Percentiles rank a stretch among this genome's conserved stretches.
Evolutionary conservation across 2,329 filamentous ascomycete genomes (phyloP).

Genomic region (Aspergillus novofumigatus): DNA sequence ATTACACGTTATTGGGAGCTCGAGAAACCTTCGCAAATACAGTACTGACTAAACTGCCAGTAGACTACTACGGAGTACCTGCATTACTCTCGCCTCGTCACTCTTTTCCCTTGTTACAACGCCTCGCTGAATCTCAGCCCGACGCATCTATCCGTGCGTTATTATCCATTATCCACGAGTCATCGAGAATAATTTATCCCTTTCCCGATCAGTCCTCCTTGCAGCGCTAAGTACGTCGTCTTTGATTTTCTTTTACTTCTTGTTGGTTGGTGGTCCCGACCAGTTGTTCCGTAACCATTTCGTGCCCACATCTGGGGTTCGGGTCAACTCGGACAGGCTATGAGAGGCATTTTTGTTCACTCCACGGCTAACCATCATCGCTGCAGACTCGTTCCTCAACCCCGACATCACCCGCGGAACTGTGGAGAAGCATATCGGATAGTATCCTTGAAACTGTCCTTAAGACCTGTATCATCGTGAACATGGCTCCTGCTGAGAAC

Average conservation of each 20-base stretch:
- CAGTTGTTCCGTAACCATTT: constrained; percentile 21
- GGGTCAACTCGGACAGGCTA: constrained; percentile 29
- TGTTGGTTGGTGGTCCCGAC: constrained; percentile 17
- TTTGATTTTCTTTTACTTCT: constrained; percentile 10
- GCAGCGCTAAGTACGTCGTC: neutral
- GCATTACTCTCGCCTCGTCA: neutral
- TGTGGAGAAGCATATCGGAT: constrained; percentile 36
- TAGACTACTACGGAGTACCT: neutral
- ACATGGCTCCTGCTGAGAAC: constrained; percentile 33
- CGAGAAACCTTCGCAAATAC: neutral
- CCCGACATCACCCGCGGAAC: constrained; percentile 39
- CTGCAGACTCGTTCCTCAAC: constrained; percentile 17
- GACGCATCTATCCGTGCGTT: neutral
- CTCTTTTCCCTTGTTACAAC: neutral
- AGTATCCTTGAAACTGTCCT: constrained; percentile 8
- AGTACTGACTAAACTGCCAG: too few species aligned
- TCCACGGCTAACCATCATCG: constrained; percentile 14
- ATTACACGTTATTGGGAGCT: neutral
- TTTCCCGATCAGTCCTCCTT: constrained; percentile 5
- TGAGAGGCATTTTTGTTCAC: constrained; percentile 22
- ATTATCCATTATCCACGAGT: constrained; percentile 8
- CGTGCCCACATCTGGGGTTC: constrained; percentile 27
- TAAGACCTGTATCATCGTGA: constrained; percentile 10
- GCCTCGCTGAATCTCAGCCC: neutral
- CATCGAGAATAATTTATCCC: constrained; percentile 8